A percentile compares a stretch with the other conserved stretches of the same genome.
These are phyloP conservation scores for Ascoidea asiatica DNA, from an alignment of 805 yeast genomes.

Conservation along the genomic window DNA sequence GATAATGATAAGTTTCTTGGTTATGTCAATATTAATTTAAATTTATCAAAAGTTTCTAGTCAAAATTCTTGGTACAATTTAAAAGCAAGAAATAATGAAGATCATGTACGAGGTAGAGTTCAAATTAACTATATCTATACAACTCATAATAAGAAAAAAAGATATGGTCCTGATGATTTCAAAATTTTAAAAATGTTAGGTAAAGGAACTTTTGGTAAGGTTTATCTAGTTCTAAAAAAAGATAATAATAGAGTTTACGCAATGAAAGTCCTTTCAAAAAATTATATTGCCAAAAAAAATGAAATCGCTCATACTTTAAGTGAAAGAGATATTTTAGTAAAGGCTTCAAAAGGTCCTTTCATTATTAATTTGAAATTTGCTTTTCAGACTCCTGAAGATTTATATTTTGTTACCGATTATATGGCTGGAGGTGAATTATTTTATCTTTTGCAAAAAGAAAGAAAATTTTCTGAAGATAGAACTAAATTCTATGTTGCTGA, in stretches of 20 bases:
- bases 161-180: conserved; percentile 89
- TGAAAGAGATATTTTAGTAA: conserved; percentile 85
- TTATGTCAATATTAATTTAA: conserved; percentile 62
- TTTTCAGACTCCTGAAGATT: conserved; percentile 87
- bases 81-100: conserved; percentile 62
- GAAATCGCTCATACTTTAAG: conserved; percentile 98
- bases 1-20: conserved; percentile 80
- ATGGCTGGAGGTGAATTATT: conserved; percentile 98
- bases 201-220: conserved; percentile 96
- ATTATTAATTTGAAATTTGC: conserved; percentile 93
- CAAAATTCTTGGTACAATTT: conserved; percentile 58
- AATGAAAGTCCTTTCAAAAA: conserved; percentile 91
- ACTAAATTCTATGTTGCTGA: conserved; percentile 98
- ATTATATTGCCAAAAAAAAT: conserved; percentile 90
- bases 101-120: conserved; percentile 65
- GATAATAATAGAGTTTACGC: conserved; percentile 91
- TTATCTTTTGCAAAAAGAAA: conserved; percentile 95
- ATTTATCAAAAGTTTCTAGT: conserved; percentile 19
- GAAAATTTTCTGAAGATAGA: conserved; percentile 82
- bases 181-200: conserved; percentile 85
- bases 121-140: conserved; percentile 58
- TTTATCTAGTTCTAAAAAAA: conserved; percentile 84
- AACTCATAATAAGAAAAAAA: conserved; percentile 52
- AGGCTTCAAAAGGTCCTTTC: conserved; percentile 88
- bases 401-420: conserved; percentile 89